Evolutionary conservation across 108 stramenopile species (phyloP), one percentile per base, ranked within the genome.

Genomic region (Cyclotella kingstonii): DNA sequence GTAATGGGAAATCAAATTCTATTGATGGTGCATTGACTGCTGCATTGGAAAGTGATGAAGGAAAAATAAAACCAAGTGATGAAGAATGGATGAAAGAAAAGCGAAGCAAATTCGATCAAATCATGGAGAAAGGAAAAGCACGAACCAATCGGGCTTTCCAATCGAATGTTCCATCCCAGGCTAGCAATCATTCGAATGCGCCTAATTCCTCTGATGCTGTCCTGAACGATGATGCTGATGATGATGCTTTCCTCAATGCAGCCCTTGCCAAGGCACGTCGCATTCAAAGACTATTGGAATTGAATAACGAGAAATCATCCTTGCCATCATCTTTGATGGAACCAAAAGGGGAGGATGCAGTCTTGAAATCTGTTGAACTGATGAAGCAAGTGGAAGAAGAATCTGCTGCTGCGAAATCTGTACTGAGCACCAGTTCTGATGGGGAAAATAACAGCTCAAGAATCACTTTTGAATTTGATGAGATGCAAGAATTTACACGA

Each of bases 201-300:
- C 15, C 22, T 19, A 30, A 21, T 1, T 61, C 34, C 0, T 63
- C 57, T 29, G 76, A 41, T 19, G 29, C 28, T 9, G 63, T 27
- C 0, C 63, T 60, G 18, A 65, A 47, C 1, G 86, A 87, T 14
- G 86, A 78, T 5, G 93, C 81, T 23, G 85, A 83, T 12, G 93
- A 91, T 49, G 93, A 95, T 61, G 84, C 85, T 10, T 89, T 88
- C 60, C 56, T 95, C 47, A 90, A 89, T 58, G 94, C 90, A 15
- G 94, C 94, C 5, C 53, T 95, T 22, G 89, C 87, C 31, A 95
- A 95, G 74, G 94, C 94, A 15, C 79, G 90, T 36, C 69, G 94
- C 6, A 63, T 95, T 63, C 75, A 84, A 50, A 66, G 83, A 26
- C 73, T 95, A 21, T 78, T 75, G 43, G 85, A 85, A 43, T 57